phyloP scores from a whole-genome alignment of 768 basidiomycete species.

The Paxillus ammoniavirescens region DNA sequence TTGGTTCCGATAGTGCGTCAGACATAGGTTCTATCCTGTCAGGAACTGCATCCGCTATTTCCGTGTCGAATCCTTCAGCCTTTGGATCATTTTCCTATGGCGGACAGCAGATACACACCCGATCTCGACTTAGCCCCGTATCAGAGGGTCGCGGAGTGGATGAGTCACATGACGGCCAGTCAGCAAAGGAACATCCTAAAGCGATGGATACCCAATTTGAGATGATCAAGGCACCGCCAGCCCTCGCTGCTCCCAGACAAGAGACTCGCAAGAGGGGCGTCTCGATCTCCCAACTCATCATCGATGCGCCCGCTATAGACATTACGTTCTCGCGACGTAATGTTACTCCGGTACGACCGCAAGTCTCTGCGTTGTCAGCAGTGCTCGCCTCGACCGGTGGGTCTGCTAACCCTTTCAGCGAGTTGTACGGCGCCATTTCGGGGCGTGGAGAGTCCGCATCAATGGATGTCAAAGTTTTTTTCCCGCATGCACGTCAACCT shows the following conservation, averaged over 20 bases:
- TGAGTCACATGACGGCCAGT: conserved; percentile 24
- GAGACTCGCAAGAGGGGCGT: conserved; percentile 29
- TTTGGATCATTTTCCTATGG: conserved; percentile 48
- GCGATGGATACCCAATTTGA: conserved; percentile 49
- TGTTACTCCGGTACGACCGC: conserved; percentile 42
- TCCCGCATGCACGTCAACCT: conserved; percentile 73
- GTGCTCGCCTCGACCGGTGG: conserved; percentile 68
- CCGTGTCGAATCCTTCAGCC: conserved; percentile 54
- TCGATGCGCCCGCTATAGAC: conserved; percentile 15
- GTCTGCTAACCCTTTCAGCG: conserved; percentile 80
- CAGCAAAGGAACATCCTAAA: conserved; percentile 20
- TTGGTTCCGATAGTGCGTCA: conserved; percentile 60
- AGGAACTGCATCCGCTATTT: conserved; percentile 44
- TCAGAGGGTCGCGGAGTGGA: conserved; percentile 47
- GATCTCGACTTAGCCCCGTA: conserved; percentile 61
- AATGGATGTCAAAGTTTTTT: conserved; percentile 73
- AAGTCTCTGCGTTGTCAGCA: conserved; percentile 65
- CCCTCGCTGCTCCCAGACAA: conserved; percentile 18
- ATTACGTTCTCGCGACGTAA: conserved; percentile 53
- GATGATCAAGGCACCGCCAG: conserved; percentile 44
- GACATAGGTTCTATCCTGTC: conserved; percentile 64
- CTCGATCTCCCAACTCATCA: conserved; percentile 26
- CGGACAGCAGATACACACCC: conserved; percentile 33
- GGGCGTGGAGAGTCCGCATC: conserved; percentile 68
- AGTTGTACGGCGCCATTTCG: conserved; percentile 82